A percentile compares a stretch with the other conserved stretches of the same genome.
phyloP scores from a whole-genome alignment of 108 stramenopile genomes.

The Cyclostephanos invisitatus region DNA sequence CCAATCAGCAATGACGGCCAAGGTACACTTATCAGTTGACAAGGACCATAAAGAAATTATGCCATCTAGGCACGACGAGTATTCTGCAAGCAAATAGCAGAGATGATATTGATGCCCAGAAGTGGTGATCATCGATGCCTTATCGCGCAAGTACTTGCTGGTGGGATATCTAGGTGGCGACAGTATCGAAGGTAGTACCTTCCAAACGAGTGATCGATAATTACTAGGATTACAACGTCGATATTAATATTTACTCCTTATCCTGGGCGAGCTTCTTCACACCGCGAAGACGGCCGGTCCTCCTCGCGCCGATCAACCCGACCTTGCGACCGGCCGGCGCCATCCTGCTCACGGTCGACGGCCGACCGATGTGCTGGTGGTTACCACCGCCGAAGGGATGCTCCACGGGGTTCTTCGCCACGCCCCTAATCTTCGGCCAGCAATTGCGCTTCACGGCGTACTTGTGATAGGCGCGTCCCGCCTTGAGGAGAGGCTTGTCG shows the following conservation, averaged over 20 bases:
- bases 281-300: conserved; percentile 99
- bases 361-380: conserved; percentile 99
- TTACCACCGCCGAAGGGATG: conserved; percentile 99
- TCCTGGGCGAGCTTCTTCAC: conserved; percentile 94
- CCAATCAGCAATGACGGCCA: not conserved
- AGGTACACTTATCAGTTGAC: no score
- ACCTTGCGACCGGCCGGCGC: conserved; percentile 98
- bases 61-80: no score
- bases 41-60: not conserved
- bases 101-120: no score
- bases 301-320: conserved; percentile 98
- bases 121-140: no score
- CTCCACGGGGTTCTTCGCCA: conserved; percentile 99
- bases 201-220: no score
- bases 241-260: conserved; percentile 76
- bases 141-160: no score
- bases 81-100: no score
- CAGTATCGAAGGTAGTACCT: no score
- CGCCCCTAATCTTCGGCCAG: conserved; percentile 99
- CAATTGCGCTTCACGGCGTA: conserved; percentile 99
- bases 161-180: no score
- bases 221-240: no score
- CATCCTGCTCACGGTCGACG: conserved; percentile 87
- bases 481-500: conserved; percentile 99
- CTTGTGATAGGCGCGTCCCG: conserved; percentile 99